phyloP scores from a whole-genome alignment of 2,329 filamentous ascomycete genomes.

The Aureobasidium sp. region DNA sequence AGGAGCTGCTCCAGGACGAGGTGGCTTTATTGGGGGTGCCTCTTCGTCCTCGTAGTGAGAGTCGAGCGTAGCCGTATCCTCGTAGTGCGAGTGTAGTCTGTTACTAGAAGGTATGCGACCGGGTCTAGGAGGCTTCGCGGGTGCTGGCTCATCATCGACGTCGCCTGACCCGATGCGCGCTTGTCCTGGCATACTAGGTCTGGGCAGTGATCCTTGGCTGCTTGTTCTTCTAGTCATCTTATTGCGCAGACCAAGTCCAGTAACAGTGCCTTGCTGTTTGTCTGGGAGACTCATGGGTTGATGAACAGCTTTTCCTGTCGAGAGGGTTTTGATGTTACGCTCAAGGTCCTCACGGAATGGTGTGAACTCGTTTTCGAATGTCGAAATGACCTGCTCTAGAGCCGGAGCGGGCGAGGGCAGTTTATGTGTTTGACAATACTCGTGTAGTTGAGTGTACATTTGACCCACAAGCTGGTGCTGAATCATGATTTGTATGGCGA shows the following conservation, averaged over 20 bases:
- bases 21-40: constrained; percentile 27
- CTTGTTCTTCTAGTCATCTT: constrained; percentile 18
- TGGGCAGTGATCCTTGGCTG: constrained; percentile 16
- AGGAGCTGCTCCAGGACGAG: constrained; percentile 25
- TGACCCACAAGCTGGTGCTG: constrained; percentile 72
- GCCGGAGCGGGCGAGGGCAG: constrained; percentile 67
- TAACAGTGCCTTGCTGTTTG: constrained; percentile 37
- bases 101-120: constrained; percentile 16
- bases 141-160: constrained; percentile 27
- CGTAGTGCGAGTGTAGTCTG: constrained; percentile 1
- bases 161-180: not conserved
- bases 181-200: not conserved
- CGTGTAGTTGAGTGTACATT: constrained; percentile 70
- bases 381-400: constrained; percentile 61
- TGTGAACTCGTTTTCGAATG: constrained; percentile 58
- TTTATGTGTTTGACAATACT: constrained; percentile 61
- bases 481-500: constrained; percentile 64
- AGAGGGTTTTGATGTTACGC: constrained; percentile 52
- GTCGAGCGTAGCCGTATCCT: not conserved
- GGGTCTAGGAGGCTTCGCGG: constrained; percentile 29
- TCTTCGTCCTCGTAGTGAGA: constrained; percentile 25
- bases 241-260: constrained; percentile 43
- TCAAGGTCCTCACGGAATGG: constrained; percentile 62
- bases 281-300: constrained; percentile 47
- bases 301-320: constrained; percentile 59